Conservation (phyloP, 305 asterid species). For the Caryopteris hybrid region DNA sequence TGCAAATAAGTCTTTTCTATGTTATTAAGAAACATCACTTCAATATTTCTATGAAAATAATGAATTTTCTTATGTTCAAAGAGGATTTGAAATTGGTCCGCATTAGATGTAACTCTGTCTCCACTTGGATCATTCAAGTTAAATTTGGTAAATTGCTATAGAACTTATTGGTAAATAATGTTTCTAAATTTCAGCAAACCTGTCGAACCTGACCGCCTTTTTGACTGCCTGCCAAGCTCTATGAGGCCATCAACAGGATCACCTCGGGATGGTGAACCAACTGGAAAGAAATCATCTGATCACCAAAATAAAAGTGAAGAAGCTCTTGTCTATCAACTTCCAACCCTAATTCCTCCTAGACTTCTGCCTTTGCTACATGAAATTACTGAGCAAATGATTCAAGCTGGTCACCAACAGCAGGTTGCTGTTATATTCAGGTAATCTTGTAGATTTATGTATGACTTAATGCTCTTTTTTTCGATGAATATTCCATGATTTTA, state of each 20-base stretch:
- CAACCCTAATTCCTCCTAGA: constrained; percentile 74
- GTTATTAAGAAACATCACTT: not conserved
- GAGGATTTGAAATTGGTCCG: not conserved
- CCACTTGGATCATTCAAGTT: constrained; percentile 7
- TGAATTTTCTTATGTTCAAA: not conserved
- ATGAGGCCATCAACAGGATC: constrained; percentile 66
- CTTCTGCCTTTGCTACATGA: constrained; percentile 70
- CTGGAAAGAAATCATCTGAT: constrained; percentile 44
- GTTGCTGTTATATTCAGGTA: constrained; percentile 65
- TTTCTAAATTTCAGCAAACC: constrained; percentile 72
- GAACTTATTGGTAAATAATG: constrained; percentile 7
- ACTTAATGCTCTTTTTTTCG: not conserved
- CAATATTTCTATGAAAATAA: not conserved
- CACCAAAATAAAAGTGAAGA: constrained; percentile 56
- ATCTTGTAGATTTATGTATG: not conserved
- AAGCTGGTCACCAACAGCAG: constrained; percentile 78
- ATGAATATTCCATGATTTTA: not conserved
- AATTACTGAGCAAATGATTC: constrained; percentile 65
- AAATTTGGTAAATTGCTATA: not conserved
- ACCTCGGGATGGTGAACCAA: constrained; percentile 45
- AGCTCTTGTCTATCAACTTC: constrained; percentile 59
- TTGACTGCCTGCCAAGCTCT: constrained; percentile 84
- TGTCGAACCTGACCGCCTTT: constrained; percentile 86
- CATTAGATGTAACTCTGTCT: not conserved
- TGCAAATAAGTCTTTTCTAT: not conserved